Conservation (phyloP, 345 rosid species). For the Lumnitzera racemosa region DNA sequence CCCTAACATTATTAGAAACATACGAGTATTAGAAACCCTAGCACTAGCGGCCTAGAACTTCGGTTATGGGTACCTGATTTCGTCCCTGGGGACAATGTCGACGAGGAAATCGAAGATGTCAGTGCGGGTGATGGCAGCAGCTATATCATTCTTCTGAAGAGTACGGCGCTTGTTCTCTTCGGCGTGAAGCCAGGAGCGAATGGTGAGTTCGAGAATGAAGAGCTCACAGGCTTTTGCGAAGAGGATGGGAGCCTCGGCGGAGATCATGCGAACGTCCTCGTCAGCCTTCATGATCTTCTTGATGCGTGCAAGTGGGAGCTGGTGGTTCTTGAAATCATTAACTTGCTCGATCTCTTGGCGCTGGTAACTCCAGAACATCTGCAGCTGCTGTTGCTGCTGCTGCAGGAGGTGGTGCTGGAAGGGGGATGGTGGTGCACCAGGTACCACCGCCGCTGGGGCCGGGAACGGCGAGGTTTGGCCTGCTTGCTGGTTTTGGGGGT, state of each 20-base stretch:
- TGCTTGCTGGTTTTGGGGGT: conserved; percentile 33
- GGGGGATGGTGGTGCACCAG: conserved; percentile 22
- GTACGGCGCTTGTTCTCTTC: conserved; percentile 91
- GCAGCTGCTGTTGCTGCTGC: conserved; percentile 91
- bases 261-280: conserved; percentile 96
- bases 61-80: conserved; percentile 58
- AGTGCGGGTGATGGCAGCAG: conserved; percentile 84
- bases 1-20: too few species aligned
- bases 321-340: conserved; percentile 92
- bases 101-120: conserved; percentile 87
- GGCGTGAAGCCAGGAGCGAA: conserved; percentile 95
- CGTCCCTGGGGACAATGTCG: conserved; percentile 89
- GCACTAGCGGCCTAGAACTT: too few species aligned
- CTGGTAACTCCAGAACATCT: conserved; percentile 83
- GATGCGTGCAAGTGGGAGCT: conserved; percentile 88
- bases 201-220: conserved; percentile 84
- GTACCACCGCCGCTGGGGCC: conserved; percentile 26
- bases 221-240: conserved; percentile 95
- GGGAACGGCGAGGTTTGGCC: conserved; percentile 59
- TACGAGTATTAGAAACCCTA: too few species aligned
- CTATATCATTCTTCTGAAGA: conserved; percentile 88
- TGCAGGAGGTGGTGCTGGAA: conserved; percentile 73
- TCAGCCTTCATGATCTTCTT: conserved; percentile 98
- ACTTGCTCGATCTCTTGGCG: conserved; percentile 88
- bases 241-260: conserved; percentile 95